A percentile compares a stretch with the other conserved stretches of the same genome.
Evolutionary conservation across 106 monocot genomes (phyloP).

Genomic region (Gastrodia elata): DNA sequence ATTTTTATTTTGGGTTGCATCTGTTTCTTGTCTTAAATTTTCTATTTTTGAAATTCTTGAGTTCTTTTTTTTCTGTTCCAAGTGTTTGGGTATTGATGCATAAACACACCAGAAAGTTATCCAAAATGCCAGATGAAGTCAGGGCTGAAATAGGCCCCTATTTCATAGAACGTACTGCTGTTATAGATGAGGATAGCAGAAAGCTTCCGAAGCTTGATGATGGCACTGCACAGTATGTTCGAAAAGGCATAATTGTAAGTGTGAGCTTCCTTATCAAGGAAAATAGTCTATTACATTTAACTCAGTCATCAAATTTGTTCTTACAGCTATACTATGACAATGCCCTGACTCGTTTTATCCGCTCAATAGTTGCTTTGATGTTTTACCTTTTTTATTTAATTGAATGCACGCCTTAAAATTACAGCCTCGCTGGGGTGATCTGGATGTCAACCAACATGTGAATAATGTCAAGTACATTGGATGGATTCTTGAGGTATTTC

Average conservation of each 20-base stretch:
- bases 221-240: constrained; percentile 47
- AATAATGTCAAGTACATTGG: constrained; percentile 97
- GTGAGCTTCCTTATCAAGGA: not conserved
- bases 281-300: no score
- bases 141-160: constrained; percentile 67
- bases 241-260: constrained; percentile 70
- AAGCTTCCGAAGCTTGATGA: constrained; percentile 70
- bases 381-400: not conserved
- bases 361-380: not conserved
- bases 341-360: no score
- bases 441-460: constrained; percentile 94
- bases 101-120: constrained; percentile 54
- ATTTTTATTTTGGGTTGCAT: not conserved
- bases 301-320: no score
- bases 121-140: constrained; percentile 84
- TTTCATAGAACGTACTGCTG: constrained; percentile 48
- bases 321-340: no score
- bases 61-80: constrained; percentile 4
- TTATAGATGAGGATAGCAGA: constrained; percentile 63
- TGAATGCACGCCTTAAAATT: not conserved
- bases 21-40: not conserved
- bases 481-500: constrained; percentile 91
- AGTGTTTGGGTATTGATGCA: constrained; percentile 98
- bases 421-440: constrained; percentile 87
- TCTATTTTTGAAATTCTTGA: not conserved